Conservation (phyloP, 306 rosid genomes). For the Glycine tomentella region DNA sequence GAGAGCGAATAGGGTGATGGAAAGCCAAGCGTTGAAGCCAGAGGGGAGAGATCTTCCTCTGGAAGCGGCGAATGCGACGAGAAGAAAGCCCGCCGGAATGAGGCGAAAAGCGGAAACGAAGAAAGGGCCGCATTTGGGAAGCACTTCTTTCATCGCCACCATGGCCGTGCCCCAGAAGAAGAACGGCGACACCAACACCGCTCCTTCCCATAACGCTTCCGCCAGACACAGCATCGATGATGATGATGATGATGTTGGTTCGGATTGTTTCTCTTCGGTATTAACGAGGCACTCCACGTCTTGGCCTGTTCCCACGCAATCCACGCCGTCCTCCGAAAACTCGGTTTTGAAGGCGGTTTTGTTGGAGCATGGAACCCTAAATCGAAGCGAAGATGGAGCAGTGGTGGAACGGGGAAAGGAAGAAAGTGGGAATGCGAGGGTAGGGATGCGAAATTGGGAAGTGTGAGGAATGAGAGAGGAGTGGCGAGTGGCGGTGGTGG, state of each 20-base stretch:
- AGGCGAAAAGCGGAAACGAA: constrained; percentile 87
- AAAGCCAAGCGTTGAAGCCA: constrained; percentile 83
- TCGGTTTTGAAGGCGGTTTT: constrained; percentile 30
- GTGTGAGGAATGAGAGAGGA: constrained; percentile 9
- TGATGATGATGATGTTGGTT: background rate
- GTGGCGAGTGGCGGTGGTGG: constrained; percentile 33
- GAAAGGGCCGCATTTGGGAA: constrained; percentile 83
- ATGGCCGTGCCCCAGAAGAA: constrained; percentile 99
- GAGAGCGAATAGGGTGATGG: constrained; percentile 76
- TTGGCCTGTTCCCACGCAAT: constrained; percentile 74
- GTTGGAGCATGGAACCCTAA: constrained; percentile 43
- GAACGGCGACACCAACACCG: constrained; percentile 86
- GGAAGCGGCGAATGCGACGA: constrained; percentile 76
- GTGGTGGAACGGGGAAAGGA: constrained; percentile 11
- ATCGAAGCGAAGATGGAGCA: constrained; percentile 26
- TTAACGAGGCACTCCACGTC: constrained; percentile 65
- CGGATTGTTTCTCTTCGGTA: constrained; percentile 11
- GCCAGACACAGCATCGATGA: constrained; percentile 1
- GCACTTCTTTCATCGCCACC: constrained; percentile 98
- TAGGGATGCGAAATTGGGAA: constrained; percentile 13
- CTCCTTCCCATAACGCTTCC: constrained; percentile 62
- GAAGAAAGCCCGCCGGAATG: constrained; percentile 89
- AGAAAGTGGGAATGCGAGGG: constrained; percentile 20
- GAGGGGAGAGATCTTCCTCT: constrained; percentile 78
- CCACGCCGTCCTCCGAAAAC: constrained; percentile 45